Conservation (phyloP, 2,329 filamentous ascomycete genomes). For the Colletotrichum sojae region DNA sequence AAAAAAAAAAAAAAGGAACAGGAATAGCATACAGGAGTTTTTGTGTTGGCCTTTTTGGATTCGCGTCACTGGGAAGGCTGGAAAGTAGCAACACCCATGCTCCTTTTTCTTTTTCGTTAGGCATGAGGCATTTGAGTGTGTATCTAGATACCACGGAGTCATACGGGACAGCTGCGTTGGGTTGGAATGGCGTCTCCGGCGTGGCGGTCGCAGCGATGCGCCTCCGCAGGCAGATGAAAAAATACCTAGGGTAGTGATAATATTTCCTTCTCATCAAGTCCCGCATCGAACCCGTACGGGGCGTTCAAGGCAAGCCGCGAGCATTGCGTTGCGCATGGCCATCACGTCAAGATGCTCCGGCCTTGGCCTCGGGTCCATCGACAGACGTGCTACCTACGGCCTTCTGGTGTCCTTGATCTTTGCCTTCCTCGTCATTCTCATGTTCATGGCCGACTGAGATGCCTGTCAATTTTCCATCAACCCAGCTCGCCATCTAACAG, state of each 20-base stretch:
- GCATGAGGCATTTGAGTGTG: neutral
- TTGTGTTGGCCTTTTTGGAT: neutral
- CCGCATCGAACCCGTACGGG: too few relatives aligned
- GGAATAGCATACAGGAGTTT: slow-evolving; percentile 2
- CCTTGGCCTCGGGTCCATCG: too few relatives aligned
- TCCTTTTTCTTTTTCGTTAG: slow-evolving; percentile 4
- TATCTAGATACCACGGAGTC: slow-evolving; percentile 37
- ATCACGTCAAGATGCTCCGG: too few relatives aligned
- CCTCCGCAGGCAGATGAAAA: slow-evolving; percentile 9
- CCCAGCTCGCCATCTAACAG: slow-evolving; percentile 65
- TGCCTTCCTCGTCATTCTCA: too few relatives aligned
- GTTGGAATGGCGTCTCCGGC: neutral
- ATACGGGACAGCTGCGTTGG: slow-evolving; percentile 6
- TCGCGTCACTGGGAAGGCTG: neutral
- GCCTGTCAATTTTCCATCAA: too few relatives aligned
- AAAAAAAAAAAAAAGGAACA: neutral
- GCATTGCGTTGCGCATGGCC: too few relatives aligned
- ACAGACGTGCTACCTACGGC: too few relatives aligned
- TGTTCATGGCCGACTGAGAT: too few relatives aligned
- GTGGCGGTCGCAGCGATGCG: slow-evolving; percentile 18
- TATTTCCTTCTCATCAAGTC: slow-evolving; percentile 1
- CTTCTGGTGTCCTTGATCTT: too few relatives aligned
- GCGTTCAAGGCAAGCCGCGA: too few relatives aligned
- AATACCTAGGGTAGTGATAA: neutral
- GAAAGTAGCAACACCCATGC: neutral